phyloP scores from a whole-genome alignment of 495 filamentous ascomycete genomes.

The Trichoderma virens region DNA sequence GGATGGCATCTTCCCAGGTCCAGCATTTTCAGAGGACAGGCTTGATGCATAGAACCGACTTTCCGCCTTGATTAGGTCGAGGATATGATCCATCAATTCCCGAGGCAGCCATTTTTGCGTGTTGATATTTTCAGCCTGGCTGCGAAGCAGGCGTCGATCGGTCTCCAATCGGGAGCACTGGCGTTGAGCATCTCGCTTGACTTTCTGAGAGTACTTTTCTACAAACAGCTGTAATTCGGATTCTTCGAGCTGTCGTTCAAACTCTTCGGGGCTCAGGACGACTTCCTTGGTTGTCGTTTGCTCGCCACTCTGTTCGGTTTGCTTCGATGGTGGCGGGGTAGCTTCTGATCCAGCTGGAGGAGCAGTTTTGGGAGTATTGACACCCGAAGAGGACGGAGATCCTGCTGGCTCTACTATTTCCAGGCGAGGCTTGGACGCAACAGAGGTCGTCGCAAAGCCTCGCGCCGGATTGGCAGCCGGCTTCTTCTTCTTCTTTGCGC shows the following conservation, averaged over 20 bases:
- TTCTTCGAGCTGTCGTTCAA: slow-evolving; percentile 73
- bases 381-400: slow-evolving; percentile 8
- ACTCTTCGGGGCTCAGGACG: slow-evolving; percentile 67
- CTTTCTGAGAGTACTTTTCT: slow-evolving; percentile 69
- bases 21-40: slow-evolving; percentile 29
- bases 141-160: slow-evolving; percentile 67
- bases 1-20: slow-evolving; percentile 34
- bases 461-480: slow-evolving; percentile 72
- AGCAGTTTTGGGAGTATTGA: slow-evolving; percentile 14
- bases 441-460: slow-evolving; percentile 86
- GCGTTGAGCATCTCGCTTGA: slow-evolving; percentile 56
- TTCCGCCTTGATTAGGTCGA: slow-evolving; percentile 51
- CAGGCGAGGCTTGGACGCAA: slow-evolving; percentile 63
- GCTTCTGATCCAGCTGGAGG: slow-evolving; percentile 29
- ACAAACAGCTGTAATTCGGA: slow-evolving; percentile 75
- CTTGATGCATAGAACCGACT: slow-evolving; percentile 40
- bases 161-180: slow-evolving; percentile 67
- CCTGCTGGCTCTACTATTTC: slow-evolving; percentile 32
- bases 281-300: slow-evolving; percentile 38
- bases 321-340: slow-evolving; percentile 8
- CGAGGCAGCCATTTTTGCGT: slow-evolving; percentile 70
- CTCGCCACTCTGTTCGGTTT: background rate
- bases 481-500: slow-evolving; percentile 87
- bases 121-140: slow-evolving; percentile 61
- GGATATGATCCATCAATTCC: slow-evolving; percentile 67